These are phyloP conservation scores for Diaporthe eres DNA, from an alignment of 2,329 filamentous ascomycete genomes.

Conservation along the genomic window DNA sequence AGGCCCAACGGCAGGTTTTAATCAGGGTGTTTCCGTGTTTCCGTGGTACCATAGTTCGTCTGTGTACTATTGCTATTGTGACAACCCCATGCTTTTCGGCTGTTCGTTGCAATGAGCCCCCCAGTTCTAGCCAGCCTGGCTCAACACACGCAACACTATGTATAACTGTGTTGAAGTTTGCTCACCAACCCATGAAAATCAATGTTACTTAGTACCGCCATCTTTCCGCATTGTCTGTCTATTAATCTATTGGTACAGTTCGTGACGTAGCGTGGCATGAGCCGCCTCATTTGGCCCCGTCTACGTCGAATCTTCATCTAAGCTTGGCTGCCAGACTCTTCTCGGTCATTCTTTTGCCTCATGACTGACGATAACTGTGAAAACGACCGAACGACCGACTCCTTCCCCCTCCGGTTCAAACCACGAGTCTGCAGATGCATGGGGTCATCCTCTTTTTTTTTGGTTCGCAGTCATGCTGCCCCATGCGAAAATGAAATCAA, in stretches of 20 bases:
- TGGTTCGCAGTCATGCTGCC: slow-evolving; percentile 16
- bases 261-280: slow-evolving; percentile 19
- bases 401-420: background rate
- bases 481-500: slow-evolving; percentile 1
- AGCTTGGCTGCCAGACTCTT: slow-evolving; percentile 2
- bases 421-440: background rate
- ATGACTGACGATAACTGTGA: background rate
- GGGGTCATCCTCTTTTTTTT: background rate
- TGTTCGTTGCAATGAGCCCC: background rate
- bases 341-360: slow-evolving; percentile 10
- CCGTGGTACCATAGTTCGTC: background rate
- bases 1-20: background rate
- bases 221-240: slow-evolving; percentile 21
- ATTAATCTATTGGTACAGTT: slow-evolving; percentile 27
- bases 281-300: background rate
- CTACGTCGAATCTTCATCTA: slow-evolving; percentile 25
- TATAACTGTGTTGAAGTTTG: no score
- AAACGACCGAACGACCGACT: background rate
- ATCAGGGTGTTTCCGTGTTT: background rate
- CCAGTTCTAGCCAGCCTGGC: no score
- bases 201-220: background rate
- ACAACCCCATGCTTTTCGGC: background rate
- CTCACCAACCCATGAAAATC: background rate
- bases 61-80: background rate
- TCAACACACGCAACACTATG: background rate